Conservation (phyloP, 1,139 yeast genomes). For the Zygoascus sp. region DNA sequence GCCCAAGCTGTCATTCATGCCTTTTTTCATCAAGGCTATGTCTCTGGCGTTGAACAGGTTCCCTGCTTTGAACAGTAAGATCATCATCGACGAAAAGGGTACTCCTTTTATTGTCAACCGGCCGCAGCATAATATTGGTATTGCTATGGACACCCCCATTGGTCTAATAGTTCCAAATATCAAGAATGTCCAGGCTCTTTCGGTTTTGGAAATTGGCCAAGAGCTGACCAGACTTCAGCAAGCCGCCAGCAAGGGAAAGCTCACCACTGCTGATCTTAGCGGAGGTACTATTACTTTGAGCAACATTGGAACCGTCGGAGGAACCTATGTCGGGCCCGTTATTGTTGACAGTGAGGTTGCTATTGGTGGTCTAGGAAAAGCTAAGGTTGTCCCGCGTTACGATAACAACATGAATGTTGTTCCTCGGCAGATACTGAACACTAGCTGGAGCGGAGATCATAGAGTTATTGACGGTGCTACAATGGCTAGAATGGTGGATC, state of each 20-base stretch:
- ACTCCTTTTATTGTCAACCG: constrained; percentile 29
- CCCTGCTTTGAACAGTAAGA: constrained; percentile 32
- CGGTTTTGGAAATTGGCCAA: constrained; percentile 59
- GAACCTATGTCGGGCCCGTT: constrained; percentile 73
- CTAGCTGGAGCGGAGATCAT: constrained; percentile 38
- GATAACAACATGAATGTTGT: constrained; percentile 27
- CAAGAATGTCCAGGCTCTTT: constrained; percentile 60
- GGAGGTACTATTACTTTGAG: constrained; percentile 76
- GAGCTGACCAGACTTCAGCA: constrained; percentile 55
- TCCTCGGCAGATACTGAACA: constrained; percentile 30
- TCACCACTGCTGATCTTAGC: constrained; percentile 63
- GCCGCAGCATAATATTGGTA: constrained; percentile 43
- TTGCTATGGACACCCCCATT: constrained; percentile 74
- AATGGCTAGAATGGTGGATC: constrained; percentile 32
- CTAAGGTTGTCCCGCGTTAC: constrained; percentile 31
- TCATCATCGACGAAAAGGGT: constrained; percentile 21
- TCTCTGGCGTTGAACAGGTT: constrained; percentile 30
- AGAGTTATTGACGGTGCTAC: constrained; percentile 36
- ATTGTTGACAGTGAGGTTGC: constrained; percentile 40
- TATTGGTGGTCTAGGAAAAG: constrained; percentile 34
- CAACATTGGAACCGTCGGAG: constrained; percentile 74
- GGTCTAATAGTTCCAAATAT: constrained; percentile 72
- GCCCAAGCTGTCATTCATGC: constrained; percentile 35
- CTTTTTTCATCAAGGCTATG: constrained; percentile 36
- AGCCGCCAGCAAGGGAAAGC: constrained; percentile 60